phyloP scores from a whole-genome alignment of 2,329 filamentous ascomycete genomes.

The Penicillium rolfsii region DNA sequence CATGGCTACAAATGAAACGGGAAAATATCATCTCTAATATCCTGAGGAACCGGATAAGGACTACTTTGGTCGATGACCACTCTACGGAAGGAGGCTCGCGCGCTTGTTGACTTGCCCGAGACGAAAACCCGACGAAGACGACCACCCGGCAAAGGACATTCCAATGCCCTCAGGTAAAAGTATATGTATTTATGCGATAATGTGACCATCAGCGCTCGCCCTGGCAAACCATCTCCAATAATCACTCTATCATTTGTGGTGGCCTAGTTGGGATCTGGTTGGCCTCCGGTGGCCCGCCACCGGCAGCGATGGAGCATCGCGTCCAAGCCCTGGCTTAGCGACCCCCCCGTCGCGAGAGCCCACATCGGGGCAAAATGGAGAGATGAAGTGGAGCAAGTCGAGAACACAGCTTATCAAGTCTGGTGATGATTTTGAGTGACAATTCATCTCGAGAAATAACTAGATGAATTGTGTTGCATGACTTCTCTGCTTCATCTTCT shows the following conservation, averaged over 20 bases:
- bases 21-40: too few species aligned
- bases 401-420: background rate
- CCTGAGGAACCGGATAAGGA: background rate
- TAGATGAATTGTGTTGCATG: background rate
- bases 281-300: constrained; percentile 14
- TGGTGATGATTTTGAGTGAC: background rate
- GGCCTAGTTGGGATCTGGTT: background rate
- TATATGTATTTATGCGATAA: too few species aligned
- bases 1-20: background rate
- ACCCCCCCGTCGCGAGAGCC: background rate
- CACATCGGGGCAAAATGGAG: background rate
- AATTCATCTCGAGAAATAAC: background rate
- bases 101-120: constrained; percentile 3
- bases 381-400: background rate
- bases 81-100: background rate
- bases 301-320: constrained; percentile 15
- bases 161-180: background rate
- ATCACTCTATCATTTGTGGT: background rate
- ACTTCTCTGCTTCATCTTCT: background rate
- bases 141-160: background rate
- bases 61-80: background rate
- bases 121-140: background rate
- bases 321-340: constrained; percentile 20
- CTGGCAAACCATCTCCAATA: background rate
- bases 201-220: too few species aligned